phyloP scores from a whole-genome alignment of 2,329 filamentous ascomycete species.

The Aspergillus sp. region DNA sequence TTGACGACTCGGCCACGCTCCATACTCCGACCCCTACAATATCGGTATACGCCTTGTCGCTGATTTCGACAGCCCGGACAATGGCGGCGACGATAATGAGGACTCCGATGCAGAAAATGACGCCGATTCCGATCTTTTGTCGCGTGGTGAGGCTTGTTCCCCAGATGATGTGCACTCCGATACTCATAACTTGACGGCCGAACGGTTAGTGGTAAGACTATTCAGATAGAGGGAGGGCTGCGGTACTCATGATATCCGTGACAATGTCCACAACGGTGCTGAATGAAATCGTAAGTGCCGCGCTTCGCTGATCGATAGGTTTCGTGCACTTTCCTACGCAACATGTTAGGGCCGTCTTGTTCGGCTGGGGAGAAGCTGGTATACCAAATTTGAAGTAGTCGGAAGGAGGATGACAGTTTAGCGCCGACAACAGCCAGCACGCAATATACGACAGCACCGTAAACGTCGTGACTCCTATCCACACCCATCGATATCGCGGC shows the following conservation, averaged over 20 bases:
- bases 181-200: constrained; percentile 27
- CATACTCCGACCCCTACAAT: constrained; percentile 17
- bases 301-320: constrained; percentile 13
- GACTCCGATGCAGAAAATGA: constrained; percentile 28
- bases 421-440: constrained; percentile 18
- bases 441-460: constrained; percentile 12
- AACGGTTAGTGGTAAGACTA: neutral
- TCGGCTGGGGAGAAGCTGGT: too few species aligned
- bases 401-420: constrained; percentile 18
- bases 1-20: constrained; percentile 19
- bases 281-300: constrained; percentile 18
- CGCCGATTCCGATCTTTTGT: constrained; percentile 26
- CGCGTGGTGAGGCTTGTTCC: constrained; percentile 23
- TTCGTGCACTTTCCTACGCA: constrained; percentile 18
- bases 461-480: constrained; percentile 13
- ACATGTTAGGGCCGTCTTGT: too few species aligned
- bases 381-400: constrained; percentile 19
- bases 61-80: constrained; percentile 26
- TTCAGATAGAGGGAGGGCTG: neutral
- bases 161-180: constrained; percentile 28
- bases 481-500: constrained; percentile 15
- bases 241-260: constrained; percentile 24
- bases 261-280: constrained; percentile 23
- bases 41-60: constrained; percentile 19
- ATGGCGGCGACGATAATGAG: constrained; percentile 25